Evolutionary conservation across 1,284 basidiomycete genomes (phyloP).

Genomic region (Meira miltonrushii): DNA sequence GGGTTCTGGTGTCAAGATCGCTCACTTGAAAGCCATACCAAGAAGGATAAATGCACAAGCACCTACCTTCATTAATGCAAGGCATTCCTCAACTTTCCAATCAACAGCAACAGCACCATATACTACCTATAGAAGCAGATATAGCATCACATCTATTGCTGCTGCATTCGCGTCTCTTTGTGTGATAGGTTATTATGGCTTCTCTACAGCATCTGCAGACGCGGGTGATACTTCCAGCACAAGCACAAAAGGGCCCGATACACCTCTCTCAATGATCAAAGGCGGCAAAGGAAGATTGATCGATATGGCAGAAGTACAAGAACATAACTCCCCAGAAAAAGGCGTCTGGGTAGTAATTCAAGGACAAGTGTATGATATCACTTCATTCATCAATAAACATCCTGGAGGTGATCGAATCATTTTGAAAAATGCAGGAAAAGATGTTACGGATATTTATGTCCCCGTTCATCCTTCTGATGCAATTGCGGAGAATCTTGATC

Average conservation of each 20-base stretch:
- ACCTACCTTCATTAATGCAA: too few species aligned
- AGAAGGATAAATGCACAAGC: too few species aligned
- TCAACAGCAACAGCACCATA: too few species aligned
- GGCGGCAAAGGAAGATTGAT: conserved; percentile 10
- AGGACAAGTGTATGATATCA: conserved; percentile 57
- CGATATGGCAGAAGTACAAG: conserved; percentile 33
- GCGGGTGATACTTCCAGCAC: neutral
- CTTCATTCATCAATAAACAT: conserved; percentile 71
- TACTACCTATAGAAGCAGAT: too few species aligned
- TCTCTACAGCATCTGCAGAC: neutral
- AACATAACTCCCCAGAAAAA: conserved; percentile 31
- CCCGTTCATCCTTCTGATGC: conserved; percentile 70
- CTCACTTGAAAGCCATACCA: too few species aligned
- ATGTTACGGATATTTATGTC: conserved; percentile 69
- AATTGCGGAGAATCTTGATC: conserved; percentile 64
- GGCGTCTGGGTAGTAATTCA: conserved; percentile 49
- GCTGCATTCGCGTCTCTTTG: too few species aligned
- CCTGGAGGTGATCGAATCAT: conserved; percentile 75
- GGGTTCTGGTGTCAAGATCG: too few species aligned
- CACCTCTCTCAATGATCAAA: neutral
- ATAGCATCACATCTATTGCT: too few species aligned
- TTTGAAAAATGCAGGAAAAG: conserved; percentile 70
- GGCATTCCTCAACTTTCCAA: too few species aligned
- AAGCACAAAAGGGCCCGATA: neutral
- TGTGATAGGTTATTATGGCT: neutral